Percentiles rank a stretch among this genome's conserved stretches.
phyloP scores from a whole-genome alignment of 1,284 basidiomycete genomes.

The Sparassis latifolia region DNA sequence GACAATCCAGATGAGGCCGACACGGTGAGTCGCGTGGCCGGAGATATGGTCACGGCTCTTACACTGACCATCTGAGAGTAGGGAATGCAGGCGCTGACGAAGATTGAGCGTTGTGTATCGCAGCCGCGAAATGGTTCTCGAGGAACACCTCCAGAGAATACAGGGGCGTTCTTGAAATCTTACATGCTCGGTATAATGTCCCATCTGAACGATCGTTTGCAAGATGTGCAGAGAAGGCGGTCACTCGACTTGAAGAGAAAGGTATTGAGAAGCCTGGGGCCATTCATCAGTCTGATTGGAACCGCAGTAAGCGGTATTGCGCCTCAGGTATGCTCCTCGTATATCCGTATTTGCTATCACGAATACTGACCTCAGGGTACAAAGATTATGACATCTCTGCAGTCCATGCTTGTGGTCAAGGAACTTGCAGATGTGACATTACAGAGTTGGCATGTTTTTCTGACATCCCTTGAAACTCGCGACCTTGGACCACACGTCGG shows the following conservation, averaged over 20 bases:
- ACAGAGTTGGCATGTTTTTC: slow-evolving; percentile 77
- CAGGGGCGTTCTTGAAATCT: slow-evolving; percentile 55
- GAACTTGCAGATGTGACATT: slow-evolving; percentile 79
- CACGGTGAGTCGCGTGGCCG: slow-evolving; percentile 30
- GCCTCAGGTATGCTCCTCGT: slow-evolving; percentile 63
- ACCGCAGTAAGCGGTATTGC: slow-evolving; percentile 67
- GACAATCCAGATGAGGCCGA: slow-evolving; percentile 39
- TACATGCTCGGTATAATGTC: slow-evolving; percentile 82
- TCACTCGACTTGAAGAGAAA: slow-evolving; percentile 59
- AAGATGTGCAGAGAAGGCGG: slow-evolving; percentile 75
- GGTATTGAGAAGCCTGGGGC: slow-evolving; percentile 77
- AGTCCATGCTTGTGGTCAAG: slow-evolving; percentile 73
- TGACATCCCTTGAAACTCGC: slow-evolving; percentile 59
- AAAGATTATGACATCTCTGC: slow-evolving; percentile 95
- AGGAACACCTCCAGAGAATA: slow-evolving; percentile 15
- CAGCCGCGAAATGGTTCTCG: slow-evolving; percentile 14
- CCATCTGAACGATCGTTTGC: slow-evolving; percentile 76
- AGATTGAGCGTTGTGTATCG: slow-evolving; percentile 40
- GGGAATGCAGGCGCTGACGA: slow-evolving; percentile 59
- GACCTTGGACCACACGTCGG: slow-evolving; percentile 87
- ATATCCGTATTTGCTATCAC: background rate
- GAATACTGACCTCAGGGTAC: background rate
- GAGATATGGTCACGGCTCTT: background rate
- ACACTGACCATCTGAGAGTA: slow-evolving; percentile 18
- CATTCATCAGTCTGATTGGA: slow-evolving; percentile 69